Evolutionary conservation across 2,329 filamentous ascomycete genomes (phyloP), one percentile per base, ranked within the genome.

Genomic region (Diplodia seriata): DNA sequence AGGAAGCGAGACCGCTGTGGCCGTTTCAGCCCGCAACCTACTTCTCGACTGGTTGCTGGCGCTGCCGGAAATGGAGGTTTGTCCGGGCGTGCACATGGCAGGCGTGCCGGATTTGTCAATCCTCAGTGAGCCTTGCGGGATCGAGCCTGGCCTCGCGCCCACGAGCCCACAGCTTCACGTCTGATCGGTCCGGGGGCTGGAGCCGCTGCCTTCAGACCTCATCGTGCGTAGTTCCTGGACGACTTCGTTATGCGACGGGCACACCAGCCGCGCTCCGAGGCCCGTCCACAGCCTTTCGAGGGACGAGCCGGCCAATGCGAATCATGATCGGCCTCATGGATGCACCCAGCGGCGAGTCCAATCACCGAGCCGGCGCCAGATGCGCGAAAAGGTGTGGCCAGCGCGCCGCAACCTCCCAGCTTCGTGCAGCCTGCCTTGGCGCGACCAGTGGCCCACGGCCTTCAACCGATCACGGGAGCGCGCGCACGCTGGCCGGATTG

Each of bases 251-350:
- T 66, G 64, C 64, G 49, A 26, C 54, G 51, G 64, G 49, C 56
- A 36, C 8, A n/a, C 36, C 51, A 47, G 64, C 51, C 64, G 64
- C 49, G 26, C 53, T 33, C 43, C 38, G 38, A n/a, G 64, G 64
- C 38, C 64, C 64, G 64, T 38, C 40, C 64, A 57, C 64, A 49
- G 18, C 20, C 53, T 66, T 66, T 57, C 54, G 31, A 66, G 64
- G 51, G 51, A 57, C 64, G 64, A 66, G 66, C 43, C 66, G 66
- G 55, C 55, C 55, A 57, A 50, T 68, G 66, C 56, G 66, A 61
- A 62, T 68, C 66, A 62, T 54, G 66, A 68, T 68, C 55, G 55
- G 55, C 66, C 47, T 56, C 66, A 68, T 68, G 66, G 66, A 62
- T 68, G 43, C 63, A 38, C 40, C 23, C 40, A 55, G 47, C 63